Base-by-base conservation (phyloP, 306 rosid species). In the Comarum palustre region DNA sequence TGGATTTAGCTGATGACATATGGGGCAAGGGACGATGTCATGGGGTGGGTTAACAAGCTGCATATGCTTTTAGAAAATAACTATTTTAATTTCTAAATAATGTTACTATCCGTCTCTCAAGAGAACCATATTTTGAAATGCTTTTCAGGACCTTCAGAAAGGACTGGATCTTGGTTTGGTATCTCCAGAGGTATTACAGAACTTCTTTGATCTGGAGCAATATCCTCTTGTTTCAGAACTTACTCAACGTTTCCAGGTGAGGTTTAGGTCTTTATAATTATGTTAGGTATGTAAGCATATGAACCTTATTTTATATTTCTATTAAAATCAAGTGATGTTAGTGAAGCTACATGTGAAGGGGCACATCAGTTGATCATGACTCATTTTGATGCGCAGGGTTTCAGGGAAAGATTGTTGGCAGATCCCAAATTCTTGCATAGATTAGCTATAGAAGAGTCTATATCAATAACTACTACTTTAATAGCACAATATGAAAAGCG, bases 111-210 rank as follows among this genome's bases (percentile, higher is more conserved):
- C 72, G 64, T 55, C 66, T 47, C 81, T 74, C 10, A 81, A 52
- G 31, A 48, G 71, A 59, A 75, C 48, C 17, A 48, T 43, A 57
- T 31, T 42, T 32, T 80, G 67, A 52, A 31, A 64, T 82, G 72
- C 60, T 71, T 78, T 81, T 82, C 84, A 94, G 98, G 97, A 94
- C 83, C 90, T 94, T 79, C 98, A 91, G 77, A 91, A 89, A 80
- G 98, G 98, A 76, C 83, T 91, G 85, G 98, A 91, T 86, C 94
- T 89, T 75, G 98, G 98, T 85, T 78, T 93, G 80, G 93, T 93
- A 78, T 85, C 98, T 58, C 98, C 98, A 25, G 96, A 89, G 86
- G 97, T 88, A 48, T 83, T 93, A 68, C 93, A 91, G 69, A 88
- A 93, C 88, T 91, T 93, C 81, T 93, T 93, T 79, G 94, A 93